phyloP scores from a whole-genome alignment of 192 early-diverging fungal genomes.

The Coemansia sp. region DNA sequence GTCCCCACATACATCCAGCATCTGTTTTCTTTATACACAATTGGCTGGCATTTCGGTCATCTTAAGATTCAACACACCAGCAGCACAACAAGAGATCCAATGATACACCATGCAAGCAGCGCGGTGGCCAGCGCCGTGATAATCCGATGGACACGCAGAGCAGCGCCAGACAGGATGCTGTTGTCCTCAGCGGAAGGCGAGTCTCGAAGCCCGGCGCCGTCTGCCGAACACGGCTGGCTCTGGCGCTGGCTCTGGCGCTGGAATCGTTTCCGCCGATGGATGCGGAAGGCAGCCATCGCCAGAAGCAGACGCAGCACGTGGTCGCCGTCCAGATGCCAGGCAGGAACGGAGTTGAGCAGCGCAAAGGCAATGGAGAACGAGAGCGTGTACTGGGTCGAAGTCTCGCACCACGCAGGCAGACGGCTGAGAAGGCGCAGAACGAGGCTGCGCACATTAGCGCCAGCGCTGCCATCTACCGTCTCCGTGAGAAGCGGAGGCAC shows the following conservation, averaged over 20 bases:
- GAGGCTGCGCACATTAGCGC: background rate
- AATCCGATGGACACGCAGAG: background rate
- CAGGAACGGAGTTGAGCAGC: constrained; percentile 42
- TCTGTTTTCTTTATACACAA: too few relatives aligned
- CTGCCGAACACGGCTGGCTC: too few relatives aligned
- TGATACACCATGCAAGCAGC: constrained; percentile 36
- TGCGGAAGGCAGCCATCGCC: background rate
- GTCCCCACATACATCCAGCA: too few relatives aligned
- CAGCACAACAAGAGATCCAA: constrained; percentile 27
- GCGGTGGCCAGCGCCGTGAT: constrained; percentile 20
- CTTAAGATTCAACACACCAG: background rate
- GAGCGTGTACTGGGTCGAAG: constrained; percentile 37
- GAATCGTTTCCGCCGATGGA: background rate
- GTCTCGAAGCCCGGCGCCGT: background rate
- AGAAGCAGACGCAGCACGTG: constrained; percentile 22
- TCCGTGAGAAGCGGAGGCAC: background rate
- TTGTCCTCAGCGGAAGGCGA: background rate
- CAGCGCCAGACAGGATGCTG: background rate
- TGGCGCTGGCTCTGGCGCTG: too few relatives aligned
- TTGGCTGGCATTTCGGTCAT: too few relatives aligned
- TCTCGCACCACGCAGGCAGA: constrained; percentile 26
- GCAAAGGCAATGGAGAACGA: constrained; percentile 44
- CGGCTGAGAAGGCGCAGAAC: constrained; percentile 14
- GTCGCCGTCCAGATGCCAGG: constrained; percentile 40
- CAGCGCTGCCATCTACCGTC: too few relatives aligned